Evolutionary conservation across 108 stramenopile genomes (phyloP), one percentile per base, ranked within the genome.

Genomic region (Chaetoceros muelleri): DNA sequence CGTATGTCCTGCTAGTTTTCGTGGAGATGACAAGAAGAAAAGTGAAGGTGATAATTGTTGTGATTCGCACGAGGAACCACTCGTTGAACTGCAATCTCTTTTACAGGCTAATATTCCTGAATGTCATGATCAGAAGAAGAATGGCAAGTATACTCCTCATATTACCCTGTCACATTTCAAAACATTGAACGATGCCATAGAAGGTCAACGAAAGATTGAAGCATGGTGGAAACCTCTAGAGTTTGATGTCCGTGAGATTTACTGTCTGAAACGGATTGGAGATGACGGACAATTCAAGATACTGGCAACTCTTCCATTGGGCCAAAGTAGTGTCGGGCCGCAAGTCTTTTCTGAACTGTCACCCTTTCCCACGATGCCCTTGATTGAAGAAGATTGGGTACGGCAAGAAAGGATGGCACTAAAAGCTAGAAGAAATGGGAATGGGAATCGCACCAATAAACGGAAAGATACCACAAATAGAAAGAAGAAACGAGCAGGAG

Each of bases 241-340:
- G 30, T 89, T 84, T 67, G 40, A 52, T 18, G 52, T 79, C 57
- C 48, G 65, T 52, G 74, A 79, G 58, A 67, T 89, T 46, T 89
- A 85, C 44, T 50, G 85, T 30, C 62, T 89, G 46, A 45, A 75
- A 31, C 70, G 87, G 26, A 52, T 60, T 28, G 83, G 81, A 1
- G 87, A 89, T 52, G 75, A 73, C 40, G 87, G 84, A 21, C 87
- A 85, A 58, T 89, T 89, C 62, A 52, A 72, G 30, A 75, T 82
- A 24, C 34, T 78, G 0, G 84, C 84, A 30, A 71, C 58, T 22
- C 59, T 77, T 24, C 58, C 72, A 28, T 30, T 77, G 48, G 76
- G 71, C 30, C 20, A 28, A 19, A 46, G 28, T 17, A 28, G 34
- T 30, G 45, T 59, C 2, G 59, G 60, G 16, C 53, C 64, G 20